Evolutionary conservation across 306 rosid genomes (phyloP), one percentile per base, ranked within the genome.

Genomic region (Trifolium fragiferum): DNA sequence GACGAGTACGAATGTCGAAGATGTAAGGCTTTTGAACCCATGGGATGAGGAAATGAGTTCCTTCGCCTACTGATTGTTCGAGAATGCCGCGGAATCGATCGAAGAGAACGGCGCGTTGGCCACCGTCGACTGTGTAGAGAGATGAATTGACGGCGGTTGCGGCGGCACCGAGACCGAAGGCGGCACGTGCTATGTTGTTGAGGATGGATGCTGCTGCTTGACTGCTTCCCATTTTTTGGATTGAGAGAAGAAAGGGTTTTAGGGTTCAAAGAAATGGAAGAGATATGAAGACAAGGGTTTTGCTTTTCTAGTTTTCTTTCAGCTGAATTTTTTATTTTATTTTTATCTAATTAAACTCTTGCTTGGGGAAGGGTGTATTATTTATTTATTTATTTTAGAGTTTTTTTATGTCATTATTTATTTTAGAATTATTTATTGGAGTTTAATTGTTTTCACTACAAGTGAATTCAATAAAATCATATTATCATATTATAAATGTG

Each of bases 1-100:
- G 94, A 1, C 92, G 80, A 9, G 98, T 92, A 5, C 98, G 90
- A 62, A 92, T 92, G 64, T 93, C 98, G 74, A 93, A 93, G 73
- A 93, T 80, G 87, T 84, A 93, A 16, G 97, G 97, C 77, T 93
- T 93, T 72, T 93, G 98, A 23, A 93, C 96, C 98, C 98, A 91
- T 7, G 98, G 98, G 75, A 91, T 46, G 4, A 93, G 85, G 84
- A 93, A 93, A 13, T 91, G 98, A 4, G 98, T 93, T 0, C 97
- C 98, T 20, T 92, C 98, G 7, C 88, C 86, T 0, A 82, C 79
- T 10, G 86, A 72, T 0, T 80, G 66, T 2, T 90, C 92, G 1
- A 91, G 91, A 3, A 93, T 90, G 2, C 97, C 97, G 0, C 97
- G 92, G 82, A 93, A 90, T 0, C 98, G 90, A 65, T 93, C 96